phyloP scores from a whole-genome alignment of 306 rosid genomes.

The Lupinus albus region DNA sequence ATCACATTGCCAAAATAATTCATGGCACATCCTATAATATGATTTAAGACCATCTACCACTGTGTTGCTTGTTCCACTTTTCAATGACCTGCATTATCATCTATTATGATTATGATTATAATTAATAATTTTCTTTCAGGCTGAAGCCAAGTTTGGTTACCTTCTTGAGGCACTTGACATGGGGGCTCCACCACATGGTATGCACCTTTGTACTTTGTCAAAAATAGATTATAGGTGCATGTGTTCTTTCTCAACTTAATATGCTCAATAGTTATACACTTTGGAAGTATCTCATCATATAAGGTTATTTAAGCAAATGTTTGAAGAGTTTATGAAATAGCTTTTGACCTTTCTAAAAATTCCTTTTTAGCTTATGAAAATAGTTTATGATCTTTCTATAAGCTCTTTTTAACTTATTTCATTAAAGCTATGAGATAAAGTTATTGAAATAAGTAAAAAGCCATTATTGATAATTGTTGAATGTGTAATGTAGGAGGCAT shows the following conservation, averaged over 20 bases:
- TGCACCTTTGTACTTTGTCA: conserved; percentile 24
- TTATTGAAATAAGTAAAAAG: no score
- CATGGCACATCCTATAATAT: not conserved
- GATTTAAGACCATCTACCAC: not conserved
- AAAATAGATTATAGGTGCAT: conserved; percentile 10
- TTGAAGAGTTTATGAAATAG: no score
- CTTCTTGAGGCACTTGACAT: conserved; percentile 97
- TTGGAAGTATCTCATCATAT: no score
- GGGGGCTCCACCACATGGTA: conserved; percentile 99
- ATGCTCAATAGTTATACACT: not conserved
- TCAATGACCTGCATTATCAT: conserved; percentile 33
- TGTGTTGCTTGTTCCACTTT: not conserved
- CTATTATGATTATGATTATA: conserved; percentile 17
- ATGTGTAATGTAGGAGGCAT: conserved; percentile 70
- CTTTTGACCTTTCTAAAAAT: no score
- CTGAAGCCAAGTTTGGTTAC: conserved; percentile 91
- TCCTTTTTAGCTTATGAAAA: no score
- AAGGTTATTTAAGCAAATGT: no score
- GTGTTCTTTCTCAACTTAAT: not conserved
- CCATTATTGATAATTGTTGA: not conserved
- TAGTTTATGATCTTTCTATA: no score
- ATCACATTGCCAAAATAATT: not conserved
- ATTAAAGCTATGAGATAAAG: no score
- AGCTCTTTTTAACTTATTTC: no score
- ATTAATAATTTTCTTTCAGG: conserved; percentile 73